These are phyloP conservation scores for Phytophthora constricta DNA, from an alignment of 352 stramenopile species.

Conservation along the genomic window DNA sequence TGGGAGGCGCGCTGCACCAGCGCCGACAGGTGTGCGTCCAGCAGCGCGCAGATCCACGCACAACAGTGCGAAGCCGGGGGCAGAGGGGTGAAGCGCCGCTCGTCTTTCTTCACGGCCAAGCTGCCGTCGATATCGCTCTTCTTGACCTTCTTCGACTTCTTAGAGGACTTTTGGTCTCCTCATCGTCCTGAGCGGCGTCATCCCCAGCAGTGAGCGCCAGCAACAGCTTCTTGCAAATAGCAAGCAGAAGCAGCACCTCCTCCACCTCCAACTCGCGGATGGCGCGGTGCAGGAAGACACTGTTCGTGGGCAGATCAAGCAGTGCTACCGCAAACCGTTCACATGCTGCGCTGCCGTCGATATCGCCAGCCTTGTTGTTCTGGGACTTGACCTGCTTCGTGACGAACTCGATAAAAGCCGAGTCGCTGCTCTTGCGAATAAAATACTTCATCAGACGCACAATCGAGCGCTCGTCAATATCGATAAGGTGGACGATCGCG, in stretches of 20 bases:
- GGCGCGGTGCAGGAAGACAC: slow-evolving; percentile 80
- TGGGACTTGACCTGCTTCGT: slow-evolving; percentile 24
- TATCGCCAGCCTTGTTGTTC: slow-evolving; percentile 12
- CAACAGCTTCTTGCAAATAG: slow-evolving; percentile 76
- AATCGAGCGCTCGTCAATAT: slow-evolving; percentile 81
- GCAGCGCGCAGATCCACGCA: slow-evolving; percentile 73
- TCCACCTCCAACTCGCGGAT: slow-evolving; percentile 72
- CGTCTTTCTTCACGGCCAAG: slow-evolving; percentile 24
- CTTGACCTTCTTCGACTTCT: slow-evolving; percentile 28
- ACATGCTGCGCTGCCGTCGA: slow-evolving; percentile 33
- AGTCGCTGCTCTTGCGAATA: slow-evolving; percentile 60
- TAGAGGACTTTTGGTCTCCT: slow-evolving; percentile 24
- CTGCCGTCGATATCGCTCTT: slow-evolving; percentile 20
- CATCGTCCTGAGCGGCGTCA: slow-evolving; percentile 13
- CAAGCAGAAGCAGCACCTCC: slow-evolving; percentile 74
- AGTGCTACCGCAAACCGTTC: slow-evolving; percentile 68
- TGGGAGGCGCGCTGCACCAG: slow-evolving; percentile 69
- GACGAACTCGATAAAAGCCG: slow-evolving; percentile 45
- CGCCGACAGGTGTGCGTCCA: slow-evolving; percentile 75
- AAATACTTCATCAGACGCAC: slow-evolving; percentile 81
- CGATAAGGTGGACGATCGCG: slow-evolving; percentile 65
- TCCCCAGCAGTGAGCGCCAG: slow-evolving; percentile 44
- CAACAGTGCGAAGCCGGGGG: slow-evolving; percentile 60
- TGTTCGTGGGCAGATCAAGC: slow-evolving; percentile 67
- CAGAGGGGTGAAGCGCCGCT: slow-evolving; percentile 41